Conservation (phyloP, 2,329 filamentous ascomycete genomes). For the Botrytis fabae region DNA sequence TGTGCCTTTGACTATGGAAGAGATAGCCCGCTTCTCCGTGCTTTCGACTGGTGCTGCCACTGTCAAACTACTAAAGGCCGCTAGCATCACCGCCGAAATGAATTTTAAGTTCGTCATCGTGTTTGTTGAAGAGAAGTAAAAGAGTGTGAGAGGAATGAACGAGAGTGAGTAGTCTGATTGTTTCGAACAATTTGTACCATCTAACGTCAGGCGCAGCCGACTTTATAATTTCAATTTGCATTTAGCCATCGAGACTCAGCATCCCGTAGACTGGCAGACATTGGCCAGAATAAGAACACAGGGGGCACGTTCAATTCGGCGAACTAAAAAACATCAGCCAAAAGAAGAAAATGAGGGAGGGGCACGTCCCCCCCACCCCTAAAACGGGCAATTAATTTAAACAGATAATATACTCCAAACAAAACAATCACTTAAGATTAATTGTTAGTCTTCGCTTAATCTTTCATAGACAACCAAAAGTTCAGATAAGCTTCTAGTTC, state of each 20-base stretch:
- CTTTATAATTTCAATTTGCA: background rate
- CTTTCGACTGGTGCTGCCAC: background rate
- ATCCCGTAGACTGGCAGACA: background rate
- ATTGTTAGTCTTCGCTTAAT: background rate
- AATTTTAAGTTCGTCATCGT: background rate
- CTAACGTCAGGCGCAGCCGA: background rate
- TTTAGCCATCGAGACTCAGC: background rate
- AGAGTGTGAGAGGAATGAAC: background rate
- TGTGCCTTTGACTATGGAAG: background rate
- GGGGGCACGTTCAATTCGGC: background rate
- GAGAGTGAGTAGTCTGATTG: background rate
- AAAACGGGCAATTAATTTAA: background rate
- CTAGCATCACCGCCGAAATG: background rate
- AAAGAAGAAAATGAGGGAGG: background rate
- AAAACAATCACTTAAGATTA: background rate
- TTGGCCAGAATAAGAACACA: background rate
- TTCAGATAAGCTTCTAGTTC: background rate
- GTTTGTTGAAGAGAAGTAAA: background rate
- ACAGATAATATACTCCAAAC: background rate
- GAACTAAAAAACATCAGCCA: background rate
- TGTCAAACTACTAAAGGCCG: background rate
- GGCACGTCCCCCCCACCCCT: background rate
- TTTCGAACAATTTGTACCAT: background rate
- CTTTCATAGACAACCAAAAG: background rate
- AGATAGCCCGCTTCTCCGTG: background rate